Evolutionary conservation across 169 alveolate genomes (phyloP).

Genomic region (Eimeria tenella): DNA sequence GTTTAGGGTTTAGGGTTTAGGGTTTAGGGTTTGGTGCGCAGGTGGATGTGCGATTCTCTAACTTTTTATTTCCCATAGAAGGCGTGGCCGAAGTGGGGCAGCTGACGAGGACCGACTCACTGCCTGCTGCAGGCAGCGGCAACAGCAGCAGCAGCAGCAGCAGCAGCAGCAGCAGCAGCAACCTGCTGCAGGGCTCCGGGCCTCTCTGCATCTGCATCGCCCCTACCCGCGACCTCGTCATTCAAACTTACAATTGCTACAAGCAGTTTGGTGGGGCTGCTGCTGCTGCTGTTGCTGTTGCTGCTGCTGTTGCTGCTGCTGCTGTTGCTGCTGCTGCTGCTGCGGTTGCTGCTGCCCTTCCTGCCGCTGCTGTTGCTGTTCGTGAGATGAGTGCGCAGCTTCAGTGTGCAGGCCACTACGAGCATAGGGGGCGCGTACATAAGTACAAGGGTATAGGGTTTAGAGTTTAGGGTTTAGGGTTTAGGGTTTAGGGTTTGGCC

Average conservation of each 20-base stretch:
- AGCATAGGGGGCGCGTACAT: neutral
- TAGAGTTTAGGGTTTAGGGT: neutral
- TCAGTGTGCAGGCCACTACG: neutral
- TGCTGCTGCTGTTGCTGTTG: slow-evolving; percentile 45
- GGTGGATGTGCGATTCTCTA: neutral
- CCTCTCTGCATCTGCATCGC: slow-evolving; percentile 10
- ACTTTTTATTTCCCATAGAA: neutral
- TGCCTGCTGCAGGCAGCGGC: neutral
- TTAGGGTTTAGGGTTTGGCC: slow-evolving; percentile 3
- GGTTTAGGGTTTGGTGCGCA: neutral
- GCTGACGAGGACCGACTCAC: neutral
- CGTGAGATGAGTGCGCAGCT: neutral
- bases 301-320: slow-evolving; percentile 47
- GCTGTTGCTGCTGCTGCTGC: neutral
- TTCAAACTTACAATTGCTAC: slow-evolving; percentile 13
- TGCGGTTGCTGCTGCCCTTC: neutral
- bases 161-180: no score
- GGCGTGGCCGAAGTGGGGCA: neutral
- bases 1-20: slow-evolving; percentile 5
- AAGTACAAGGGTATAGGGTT: neutral
- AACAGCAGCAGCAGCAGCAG: neutral
- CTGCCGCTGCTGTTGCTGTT: neutral
- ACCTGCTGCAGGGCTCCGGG: neutral
- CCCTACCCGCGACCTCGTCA: slow-evolving; percentile 34
- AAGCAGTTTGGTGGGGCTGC: neutral